Evolutionary conservation across 306 rosid species (phyloP).

Genomic region (Dalbergia oliveri): DNA sequence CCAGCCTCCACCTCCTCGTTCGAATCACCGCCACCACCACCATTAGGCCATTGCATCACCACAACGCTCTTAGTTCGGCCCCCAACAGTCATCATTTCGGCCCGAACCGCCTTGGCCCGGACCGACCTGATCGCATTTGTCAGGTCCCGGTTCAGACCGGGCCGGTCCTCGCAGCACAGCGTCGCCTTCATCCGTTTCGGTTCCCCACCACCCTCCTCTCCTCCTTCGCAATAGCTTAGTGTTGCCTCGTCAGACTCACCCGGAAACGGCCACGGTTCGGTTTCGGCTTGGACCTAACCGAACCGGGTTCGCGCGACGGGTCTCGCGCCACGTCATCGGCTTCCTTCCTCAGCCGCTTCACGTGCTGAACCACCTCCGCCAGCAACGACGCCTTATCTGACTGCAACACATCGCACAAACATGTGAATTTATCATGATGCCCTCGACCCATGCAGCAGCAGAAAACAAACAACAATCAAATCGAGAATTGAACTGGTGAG

Average conservation of each 20-base stretch:
- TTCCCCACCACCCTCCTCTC: slow-evolving; percentile 11
- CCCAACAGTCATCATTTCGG: slow-evolving; percentile 87
- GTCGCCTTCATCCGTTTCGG: slow-evolving; percentile 61
- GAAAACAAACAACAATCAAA: not conserved
- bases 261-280: slow-evolving; percentile 61
- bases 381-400: slow-evolving; percentile 90
- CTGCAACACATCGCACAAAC: slow-evolving; percentile 45
- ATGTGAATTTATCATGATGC: slow-evolving; percentile 32
- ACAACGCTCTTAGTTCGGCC: slow-evolving; percentile 78
- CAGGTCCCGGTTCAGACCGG: slow-evolving; percentile 74
- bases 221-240: slow-evolving; percentile 60
- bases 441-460: slow-evolving; percentile 28
- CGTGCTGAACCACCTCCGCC: slow-evolving; percentile 82
- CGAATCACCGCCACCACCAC: slow-evolving; percentile 26
- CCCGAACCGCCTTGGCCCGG: slow-evolving; percentile 63
- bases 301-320: slow-evolving; percentile 32
- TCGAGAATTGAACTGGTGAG: not conserved
- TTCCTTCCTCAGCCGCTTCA: slow-evolving; percentile 65
- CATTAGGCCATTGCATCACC: slow-evolving; percentile 58
- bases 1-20: slow-evolving; percentile 47
- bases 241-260: slow-evolving; percentile 73
- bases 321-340: slow-evolving; percentile 61
- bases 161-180: slow-evolving; percentile 85
- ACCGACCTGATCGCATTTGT: slow-evolving; percentile 65
- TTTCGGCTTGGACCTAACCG: slow-evolving; percentile 35